Base-by-base conservation (phyloP, 2,329 filamentous ascomycete species). In the Helotiales sp. region DNA sequence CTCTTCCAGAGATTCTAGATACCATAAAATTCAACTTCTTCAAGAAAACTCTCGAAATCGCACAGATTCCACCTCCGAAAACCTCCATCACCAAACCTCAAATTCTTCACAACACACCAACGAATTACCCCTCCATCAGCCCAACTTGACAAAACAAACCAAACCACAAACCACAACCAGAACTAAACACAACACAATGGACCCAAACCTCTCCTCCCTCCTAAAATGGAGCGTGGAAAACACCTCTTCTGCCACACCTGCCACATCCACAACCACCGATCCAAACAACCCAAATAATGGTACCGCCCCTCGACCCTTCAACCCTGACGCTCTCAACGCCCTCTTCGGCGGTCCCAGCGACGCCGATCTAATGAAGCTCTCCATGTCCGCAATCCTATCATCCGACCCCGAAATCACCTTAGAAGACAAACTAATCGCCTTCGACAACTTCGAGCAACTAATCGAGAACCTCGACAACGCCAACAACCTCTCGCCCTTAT, bases 391-490 rank as follows among this genome's bases (percentile, higher is more conserved):
- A 65, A 90, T 97, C 76, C 85, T 84, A 10, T 87, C 88, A 20
- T 72, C 81, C 1, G 84, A 86, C 73, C 82, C 88, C 8, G 85
- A 90, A 65, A 82, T 91, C 64, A 86, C 87, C 3, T 84, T 95
- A 59, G 90, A 93, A 50, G 87, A 93, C 80, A 93, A 92, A 79
- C 81, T 96, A 63, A 87, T 89, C 66, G 94, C 94, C 43, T 96
- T 97, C 80, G 94, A 97, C 85, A 97, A 97, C 82, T 91, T 97
- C 70, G 94, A 97, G 82, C 93, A 97, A 79, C 84, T 97, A 67
- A 91, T 97, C 75, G 93, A 97, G 83, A 89, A 87, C 70, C 88
- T 98, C 74, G 96, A 99, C 84, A 99, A 99, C 79, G 95, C 96
- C 66, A 99, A 98, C 83, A 96, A 97, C 81, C 87, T 99, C 73